phyloP scores from a whole-genome alignment of 129 eudicot species.

The Flaveria bidentis region DNA sequence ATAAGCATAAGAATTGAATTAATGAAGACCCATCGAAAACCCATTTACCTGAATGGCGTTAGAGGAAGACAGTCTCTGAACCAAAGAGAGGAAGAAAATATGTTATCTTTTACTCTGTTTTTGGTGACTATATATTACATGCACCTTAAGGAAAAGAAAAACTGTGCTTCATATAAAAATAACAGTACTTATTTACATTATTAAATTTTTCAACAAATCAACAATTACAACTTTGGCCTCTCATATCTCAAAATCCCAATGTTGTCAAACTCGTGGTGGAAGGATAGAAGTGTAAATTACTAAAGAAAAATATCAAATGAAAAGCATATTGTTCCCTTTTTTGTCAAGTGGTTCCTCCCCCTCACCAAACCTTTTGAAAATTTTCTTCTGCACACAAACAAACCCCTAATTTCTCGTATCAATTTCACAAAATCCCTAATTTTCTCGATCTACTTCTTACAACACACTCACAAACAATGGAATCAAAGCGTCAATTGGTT shows the following conservation, averaged over 20 bases:
- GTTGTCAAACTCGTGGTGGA: neutral
- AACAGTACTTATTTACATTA: no score
- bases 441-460: conserved; percentile 21
- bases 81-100: no score
- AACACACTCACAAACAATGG: conserved; percentile 37
- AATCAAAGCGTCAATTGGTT: conserved; percentile 62
- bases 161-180: no score
- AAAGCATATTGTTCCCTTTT: neutral
- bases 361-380: conserved; percentile 6
- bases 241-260: neutral
- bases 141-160: no score
- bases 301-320: neutral
- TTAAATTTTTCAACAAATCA: no score
- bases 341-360: neutral
- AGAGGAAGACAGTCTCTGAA: no score
- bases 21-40: no score
- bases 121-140: neutral
- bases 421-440: conserved; percentile 12
- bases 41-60: no score
- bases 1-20: no score
- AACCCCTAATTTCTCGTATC: conserved; percentile 28
- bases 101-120: no score
- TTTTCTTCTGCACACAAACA: neutral
- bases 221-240: no score
- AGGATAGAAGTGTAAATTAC: neutral